Conservation (phyloP, 352 stramenopile genomes). For the Elongisporangium prolatum region DNA sequence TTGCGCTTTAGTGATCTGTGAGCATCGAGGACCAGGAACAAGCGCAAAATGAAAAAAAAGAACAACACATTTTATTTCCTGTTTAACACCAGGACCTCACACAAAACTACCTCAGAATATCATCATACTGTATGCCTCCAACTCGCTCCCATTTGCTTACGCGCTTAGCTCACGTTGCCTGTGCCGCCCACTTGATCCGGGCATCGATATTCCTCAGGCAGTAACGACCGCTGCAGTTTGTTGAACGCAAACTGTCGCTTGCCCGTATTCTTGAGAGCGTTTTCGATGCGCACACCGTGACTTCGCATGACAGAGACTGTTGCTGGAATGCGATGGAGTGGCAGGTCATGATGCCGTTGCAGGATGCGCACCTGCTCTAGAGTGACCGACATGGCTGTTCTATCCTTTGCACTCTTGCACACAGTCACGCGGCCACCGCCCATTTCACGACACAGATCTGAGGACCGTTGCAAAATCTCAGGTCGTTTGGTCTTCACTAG, state of each 20-base stretch:
- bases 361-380: constrained; percentile 92
- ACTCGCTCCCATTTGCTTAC: neutral
- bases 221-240: constrained; percentile 81
- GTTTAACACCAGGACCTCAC: constrained; percentile 10
- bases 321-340: constrained; percentile 59
- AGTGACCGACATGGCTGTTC: constrained; percentile 97
- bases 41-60: constrained; percentile 2
- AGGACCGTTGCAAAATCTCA: constrained; percentile 79
- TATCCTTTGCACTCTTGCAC: constrained; percentile 97
- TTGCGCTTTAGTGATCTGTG: constrained; percentile 66
- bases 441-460: constrained; percentile 80
- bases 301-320: constrained; percentile 87
- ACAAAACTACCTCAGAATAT: constrained; percentile 29
- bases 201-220: constrained; percentile 84
- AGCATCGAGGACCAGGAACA: neutral
- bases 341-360: constrained; percentile 79
- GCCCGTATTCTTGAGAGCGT: constrained; percentile 87
- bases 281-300: constrained; percentile 85
- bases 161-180: constrained; percentile 74
- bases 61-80: constrained; percentile 1
- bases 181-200: constrained; percentile 79
- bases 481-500: constrained; percentile 84
- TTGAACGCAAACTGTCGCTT: constrained; percentile 88
- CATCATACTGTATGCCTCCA: constrained; percentile 21
- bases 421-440: constrained; percentile 92